phyloP scores from a whole-genome alignment of 352 stramenopile genomes.

The Vaucheria bursata region DNA sequence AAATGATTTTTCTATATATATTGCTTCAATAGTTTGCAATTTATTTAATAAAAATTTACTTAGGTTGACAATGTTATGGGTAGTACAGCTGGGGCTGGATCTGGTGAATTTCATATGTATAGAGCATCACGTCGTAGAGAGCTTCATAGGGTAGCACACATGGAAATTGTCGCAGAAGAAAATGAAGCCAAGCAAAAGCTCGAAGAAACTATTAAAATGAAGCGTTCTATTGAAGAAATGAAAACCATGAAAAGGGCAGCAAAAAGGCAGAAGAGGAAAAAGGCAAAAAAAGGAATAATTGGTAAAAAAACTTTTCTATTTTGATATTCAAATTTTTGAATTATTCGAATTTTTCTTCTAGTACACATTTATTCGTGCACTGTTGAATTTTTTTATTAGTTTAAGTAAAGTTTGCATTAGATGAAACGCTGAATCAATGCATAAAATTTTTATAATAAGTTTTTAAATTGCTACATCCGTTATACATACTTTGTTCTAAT shows the following conservation, averaged over 20 bases:
- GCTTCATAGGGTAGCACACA: not conserved
- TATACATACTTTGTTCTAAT: no score
- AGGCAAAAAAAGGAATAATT: not conserved
- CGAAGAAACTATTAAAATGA: not conserved
- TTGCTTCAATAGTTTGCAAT: no score
- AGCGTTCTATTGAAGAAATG: not conserved
- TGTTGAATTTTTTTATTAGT: not conserved
- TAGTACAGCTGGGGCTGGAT: constrained; percentile 20
- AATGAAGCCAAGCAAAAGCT: not conserved
- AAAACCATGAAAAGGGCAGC: not conserved
- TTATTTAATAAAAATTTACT: no score
- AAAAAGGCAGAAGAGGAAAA: constrained; percentile 6
- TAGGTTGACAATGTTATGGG: constrained; percentile 34
- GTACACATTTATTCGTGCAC: no score
- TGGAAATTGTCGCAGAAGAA: not conserved
- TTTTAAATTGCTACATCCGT: no score
- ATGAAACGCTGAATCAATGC: no score
- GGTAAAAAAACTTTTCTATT: not conserved
- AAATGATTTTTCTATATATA: no score
- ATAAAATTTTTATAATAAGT: no score
- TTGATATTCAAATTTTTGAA: no score
- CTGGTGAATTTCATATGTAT: constrained; percentile 30
- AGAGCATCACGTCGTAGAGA: not conserved
- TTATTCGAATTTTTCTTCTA: no score
- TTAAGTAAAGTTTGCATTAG: not conserved